phyloP scores from a whole-genome alignment of 768 basidiomycete species.

The Trichaptum fuscoviolaceum region DNA sequence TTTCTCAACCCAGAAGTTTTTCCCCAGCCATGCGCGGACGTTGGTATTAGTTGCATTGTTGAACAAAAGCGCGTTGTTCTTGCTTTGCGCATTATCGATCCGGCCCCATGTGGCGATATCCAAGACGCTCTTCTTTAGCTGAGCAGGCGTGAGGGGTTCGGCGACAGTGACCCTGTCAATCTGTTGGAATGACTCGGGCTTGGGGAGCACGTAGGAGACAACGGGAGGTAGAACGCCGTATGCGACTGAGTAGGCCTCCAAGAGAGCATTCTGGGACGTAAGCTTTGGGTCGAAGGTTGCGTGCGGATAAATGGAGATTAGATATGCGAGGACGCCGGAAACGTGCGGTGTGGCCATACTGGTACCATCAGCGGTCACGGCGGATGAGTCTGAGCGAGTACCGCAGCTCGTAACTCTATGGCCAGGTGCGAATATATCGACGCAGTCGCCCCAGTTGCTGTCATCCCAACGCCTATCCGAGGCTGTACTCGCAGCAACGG shows the following conservation, averaged over 20 bases:
- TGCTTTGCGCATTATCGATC: background rate
- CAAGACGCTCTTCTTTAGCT: background rate
- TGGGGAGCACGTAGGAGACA: background rate
- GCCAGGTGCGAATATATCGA: conserved; percentile 63
- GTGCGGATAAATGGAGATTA: background rate
- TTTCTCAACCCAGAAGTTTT: background rate
- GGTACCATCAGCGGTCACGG: background rate
- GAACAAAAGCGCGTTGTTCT: background rate
- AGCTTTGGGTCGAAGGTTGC: background rate
- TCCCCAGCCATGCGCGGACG: background rate
- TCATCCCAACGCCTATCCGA: conserved; percentile 81
- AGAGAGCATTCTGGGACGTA: background rate
- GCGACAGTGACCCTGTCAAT: background rate
- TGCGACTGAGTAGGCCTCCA: background rate
- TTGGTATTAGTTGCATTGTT: background rate
- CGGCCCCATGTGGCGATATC: background rate
- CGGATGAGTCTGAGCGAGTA: background rate
- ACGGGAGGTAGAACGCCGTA: background rate
- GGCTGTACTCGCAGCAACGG: conserved; percentile 88
- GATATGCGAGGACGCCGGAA: background rate
- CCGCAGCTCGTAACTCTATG: background rate
- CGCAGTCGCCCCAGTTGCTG: conserved; percentile 88
- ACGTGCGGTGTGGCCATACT: background rate
- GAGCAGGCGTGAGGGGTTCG: background rate
- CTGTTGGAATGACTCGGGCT: background rate